These are phyloP conservation scores for Alloteropsis semialata DNA, from an alignment of 176 grass and related monocot genomes.

Conservation along the genomic window DNA sequence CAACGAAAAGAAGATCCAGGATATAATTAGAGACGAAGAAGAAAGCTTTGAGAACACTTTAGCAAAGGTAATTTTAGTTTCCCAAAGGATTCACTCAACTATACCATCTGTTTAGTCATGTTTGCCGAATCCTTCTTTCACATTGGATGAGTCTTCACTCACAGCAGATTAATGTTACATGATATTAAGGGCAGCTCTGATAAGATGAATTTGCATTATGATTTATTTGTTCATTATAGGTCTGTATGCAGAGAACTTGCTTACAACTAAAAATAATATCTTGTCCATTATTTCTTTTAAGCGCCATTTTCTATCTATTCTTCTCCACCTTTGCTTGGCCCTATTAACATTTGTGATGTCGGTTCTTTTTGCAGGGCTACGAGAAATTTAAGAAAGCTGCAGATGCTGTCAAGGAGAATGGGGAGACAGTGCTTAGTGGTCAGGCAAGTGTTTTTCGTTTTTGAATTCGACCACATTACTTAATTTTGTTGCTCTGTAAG, in stretches of 20 bases:
- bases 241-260: neutral
- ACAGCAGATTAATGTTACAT: neutral
- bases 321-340: neutral
- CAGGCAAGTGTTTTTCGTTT: conserved; percentile 53
- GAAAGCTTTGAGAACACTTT: conserved; percentile 96
- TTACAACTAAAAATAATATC: neutral
- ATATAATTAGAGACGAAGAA: conserved; percentile 92
- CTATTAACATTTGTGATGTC: conserved; percentile 2
- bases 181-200: neutral
- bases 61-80: conserved; percentile 65
- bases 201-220: neutral
- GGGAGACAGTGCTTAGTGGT: conserved; percentile 60
- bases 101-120: neutral
- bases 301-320: neutral
- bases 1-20: conserved; percentile 70
- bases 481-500: neutral
- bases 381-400: conserved; percentile 96
- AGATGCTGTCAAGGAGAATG: conserved; percentile 75
- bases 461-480: neutral
- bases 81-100: neutral
- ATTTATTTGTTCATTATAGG: neutral
- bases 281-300: conserved; percentile 6
- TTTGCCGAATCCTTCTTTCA: neutral
- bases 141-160: neutral
- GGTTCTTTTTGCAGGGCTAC: conserved; percentile 59